Conservation (phyloP, 768 basidiomycete genomes). For the Tremella fuciformis region DNA sequence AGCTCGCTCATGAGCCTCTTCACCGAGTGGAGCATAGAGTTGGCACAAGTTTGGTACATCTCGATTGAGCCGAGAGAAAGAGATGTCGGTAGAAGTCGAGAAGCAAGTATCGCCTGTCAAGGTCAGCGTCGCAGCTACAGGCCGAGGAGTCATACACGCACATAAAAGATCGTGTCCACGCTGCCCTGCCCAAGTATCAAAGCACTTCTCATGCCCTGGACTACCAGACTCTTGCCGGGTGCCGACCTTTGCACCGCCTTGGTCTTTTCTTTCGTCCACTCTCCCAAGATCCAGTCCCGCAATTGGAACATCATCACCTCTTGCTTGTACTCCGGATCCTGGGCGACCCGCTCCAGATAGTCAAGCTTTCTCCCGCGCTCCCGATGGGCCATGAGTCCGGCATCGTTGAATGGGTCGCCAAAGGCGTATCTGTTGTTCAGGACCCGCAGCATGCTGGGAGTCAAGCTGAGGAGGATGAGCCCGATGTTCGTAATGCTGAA, state of each 20-base stretch:
- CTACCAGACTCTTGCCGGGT: too few species aligned
- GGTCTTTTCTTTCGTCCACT: constrained; percentile 59
- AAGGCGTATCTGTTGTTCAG: background rate
- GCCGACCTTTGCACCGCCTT: too few species aligned
- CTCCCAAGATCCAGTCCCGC: constrained; percentile 75
- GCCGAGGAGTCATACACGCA: constrained; percentile 6
- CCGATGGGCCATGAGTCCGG: constrained; percentile 53
- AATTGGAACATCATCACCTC: constrained; percentile 80
- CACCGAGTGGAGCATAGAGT: constrained; percentile 66
- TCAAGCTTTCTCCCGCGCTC: constrained; percentile 65
- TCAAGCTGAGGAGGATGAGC: constrained; percentile 17
- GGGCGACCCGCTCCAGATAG: constrained; percentile 62
- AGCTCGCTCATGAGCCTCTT: constrained; percentile 63
- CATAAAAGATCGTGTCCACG: constrained; percentile 24
- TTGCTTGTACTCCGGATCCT: constrained; percentile 58
- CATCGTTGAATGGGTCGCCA: too few species aligned
- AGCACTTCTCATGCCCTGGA: too few species aligned
- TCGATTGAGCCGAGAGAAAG: constrained; percentile 77
- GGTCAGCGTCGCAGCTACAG: too few species aligned
- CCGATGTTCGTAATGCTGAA: constrained; percentile 12
- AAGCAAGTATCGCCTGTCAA: constrained; percentile 66
- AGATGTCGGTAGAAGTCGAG: constrained; percentile 69
- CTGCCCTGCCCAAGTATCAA: too few species aligned
- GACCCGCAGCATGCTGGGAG: constrained; percentile 10
- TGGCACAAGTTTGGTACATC: constrained; percentile 73